phyloP scores from a whole-genome alignment of 2,329 filamentous ascomycete species.

The Camillea tinctor region DNA sequence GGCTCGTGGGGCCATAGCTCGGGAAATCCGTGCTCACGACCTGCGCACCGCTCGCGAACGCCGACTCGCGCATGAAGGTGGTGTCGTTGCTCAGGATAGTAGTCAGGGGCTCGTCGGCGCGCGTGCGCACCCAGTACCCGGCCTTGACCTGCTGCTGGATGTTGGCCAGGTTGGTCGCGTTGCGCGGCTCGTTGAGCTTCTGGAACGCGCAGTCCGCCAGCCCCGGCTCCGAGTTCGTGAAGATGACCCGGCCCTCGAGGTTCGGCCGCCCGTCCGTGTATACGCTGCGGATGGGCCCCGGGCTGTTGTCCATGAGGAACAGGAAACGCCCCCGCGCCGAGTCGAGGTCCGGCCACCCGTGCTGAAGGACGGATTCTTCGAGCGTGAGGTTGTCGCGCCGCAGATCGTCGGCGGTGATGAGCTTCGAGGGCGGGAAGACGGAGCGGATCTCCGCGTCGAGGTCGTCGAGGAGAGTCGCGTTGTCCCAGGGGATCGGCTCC shows the following conservation, averaged over 20 bases:
- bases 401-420: slow-evolving; percentile 48
- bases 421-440: slow-evolving; percentile 38
- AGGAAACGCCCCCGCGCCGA: slow-evolving; percentile 44
- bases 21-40: slow-evolving; percentile 50
- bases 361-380: slow-evolving; percentile 41
- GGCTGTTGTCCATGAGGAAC: slow-evolving; percentile 52
- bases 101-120: slow-evolving; percentile 44
- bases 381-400: slow-evolving; percentile 41
- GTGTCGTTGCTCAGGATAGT: slow-evolving; percentile 41
- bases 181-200: slow-evolving; percentile 45
- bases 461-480: slow-evolving; percentile 43
- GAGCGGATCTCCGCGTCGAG: slow-evolving; percentile 48
- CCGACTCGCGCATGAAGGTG: slow-evolving; percentile 39
- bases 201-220: slow-evolving; percentile 47
- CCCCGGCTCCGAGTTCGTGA: slow-evolving; percentile 48
- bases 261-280: slow-evolving; percentile 36
- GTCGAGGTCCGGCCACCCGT: slow-evolving; percentile 49
- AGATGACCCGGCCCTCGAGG: slow-evolving; percentile 45
- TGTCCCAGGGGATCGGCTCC: slow-evolving; percentile 42
- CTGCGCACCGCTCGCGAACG: slow-evolving; percentile 47
- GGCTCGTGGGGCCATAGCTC: slow-evolving; percentile 43
- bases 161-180: slow-evolving; percentile 34
- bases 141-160: slow-evolving; percentile 45
- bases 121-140: slow-evolving; percentile 49
- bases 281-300: slow-evolving; percentile 37